Conservation (phyloP, 805 yeast genomes). For the Candida nonsorbophila region DNA sequence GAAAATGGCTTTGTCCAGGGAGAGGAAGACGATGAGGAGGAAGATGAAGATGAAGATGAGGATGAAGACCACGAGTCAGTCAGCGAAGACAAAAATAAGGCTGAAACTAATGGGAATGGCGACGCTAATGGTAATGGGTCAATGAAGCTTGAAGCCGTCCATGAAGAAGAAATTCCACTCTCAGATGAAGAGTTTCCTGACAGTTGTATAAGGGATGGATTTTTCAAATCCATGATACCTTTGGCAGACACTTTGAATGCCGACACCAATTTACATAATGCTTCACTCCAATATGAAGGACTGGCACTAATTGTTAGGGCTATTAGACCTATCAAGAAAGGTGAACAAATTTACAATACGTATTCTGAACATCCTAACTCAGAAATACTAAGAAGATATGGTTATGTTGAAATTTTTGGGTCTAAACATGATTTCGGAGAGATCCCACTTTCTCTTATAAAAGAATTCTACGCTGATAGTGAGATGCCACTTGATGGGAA, state of each 20-base stretch:
- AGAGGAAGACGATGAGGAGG: slow-evolving; percentile 19
- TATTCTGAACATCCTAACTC: slow-evolving; percentile 90
- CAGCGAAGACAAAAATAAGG: slow-evolving; percentile 6
- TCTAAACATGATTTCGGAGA: slow-evolving; percentile 82
- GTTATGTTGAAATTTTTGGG: slow-evolving; percentile 75
- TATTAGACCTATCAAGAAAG: slow-evolving; percentile 50
- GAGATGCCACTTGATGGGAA: slow-evolving; percentile 14
- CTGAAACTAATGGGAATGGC: not conserved
- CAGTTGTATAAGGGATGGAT: slow-evolving; percentile 21
- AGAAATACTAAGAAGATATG: slow-evolving; percentile 87
- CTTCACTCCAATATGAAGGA: slow-evolving; percentile 52
- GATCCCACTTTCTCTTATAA: slow-evolving; percentile 43
- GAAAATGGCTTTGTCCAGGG: slow-evolving; percentile 10
- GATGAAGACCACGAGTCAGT: slow-evolving; percentile 11
- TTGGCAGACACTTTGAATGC: slow-evolving; percentile 89
- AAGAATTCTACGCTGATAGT: slow-evolving; percentile 24
- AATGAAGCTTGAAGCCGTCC: slow-evolving; percentile 1
- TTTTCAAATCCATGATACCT: slow-evolving; percentile 83
- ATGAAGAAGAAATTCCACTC: slow-evolving; percentile 4
- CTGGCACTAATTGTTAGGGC: slow-evolving; percentile 66
- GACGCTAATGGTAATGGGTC: not conserved
- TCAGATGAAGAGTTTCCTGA: slow-evolving; percentile 11
- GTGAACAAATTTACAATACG: slow-evolving; percentile 79
- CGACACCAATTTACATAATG: slow-evolving; percentile 72
- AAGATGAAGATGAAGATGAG: slow-evolving; percentile 16